Conservation (phyloP, 768 basidiomycete species). For the Collybia nuda region DNA sequence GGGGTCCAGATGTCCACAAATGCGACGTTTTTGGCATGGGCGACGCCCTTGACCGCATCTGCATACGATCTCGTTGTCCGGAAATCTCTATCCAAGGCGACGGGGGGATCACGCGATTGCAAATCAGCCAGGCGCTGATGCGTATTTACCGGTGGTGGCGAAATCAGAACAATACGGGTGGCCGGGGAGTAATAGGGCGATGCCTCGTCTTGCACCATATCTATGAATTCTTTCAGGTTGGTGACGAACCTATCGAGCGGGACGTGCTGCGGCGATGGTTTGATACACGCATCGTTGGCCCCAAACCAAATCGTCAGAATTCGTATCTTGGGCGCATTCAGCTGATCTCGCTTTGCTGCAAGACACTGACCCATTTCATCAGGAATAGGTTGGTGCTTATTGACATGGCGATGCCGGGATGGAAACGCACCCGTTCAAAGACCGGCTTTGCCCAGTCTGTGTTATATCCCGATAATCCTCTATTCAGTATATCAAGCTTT, state of each 20-base stretch:
- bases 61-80: slow-evolving; percentile 68
- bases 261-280: slow-evolving; percentile 71
- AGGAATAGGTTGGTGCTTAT: neutral
- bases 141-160: slow-evolving; percentile 82
- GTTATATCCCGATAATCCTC: slow-evolving; percentile 84
- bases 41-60: slow-evolving; percentile 65
- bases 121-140: slow-evolving; percentile 53
- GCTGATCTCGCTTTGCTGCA: slow-evolving; percentile 47
- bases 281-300: slow-evolving; percentile 80
- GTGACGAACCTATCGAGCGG: slow-evolving; percentile 61
- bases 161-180: slow-evolving; percentile 78
- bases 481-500: slow-evolving; percentile 84
- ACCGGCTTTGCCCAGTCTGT: slow-evolving; percentile 84
- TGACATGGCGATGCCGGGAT: neutral
- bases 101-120: slow-evolving; percentile 46
- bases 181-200: slow-evolving; percentile 68
- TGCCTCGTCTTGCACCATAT: slow-evolving; percentile 57
- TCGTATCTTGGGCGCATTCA: slow-evolving; percentile 56
- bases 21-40: slow-evolving; percentile 49
- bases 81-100: slow-evolving; percentile 58
- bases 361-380: slow-evolving; percentile 44
- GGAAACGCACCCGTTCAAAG: slow-evolving; percentile 62
- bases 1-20: slow-evolving; percentile 75
- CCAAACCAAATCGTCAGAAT: slow-evolving; percentile 90
- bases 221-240: slow-evolving; percentile 66